Conservation (phyloP, 225 moss, liverwort and hornwort species). For the Straminergon stramineum region DNA sequence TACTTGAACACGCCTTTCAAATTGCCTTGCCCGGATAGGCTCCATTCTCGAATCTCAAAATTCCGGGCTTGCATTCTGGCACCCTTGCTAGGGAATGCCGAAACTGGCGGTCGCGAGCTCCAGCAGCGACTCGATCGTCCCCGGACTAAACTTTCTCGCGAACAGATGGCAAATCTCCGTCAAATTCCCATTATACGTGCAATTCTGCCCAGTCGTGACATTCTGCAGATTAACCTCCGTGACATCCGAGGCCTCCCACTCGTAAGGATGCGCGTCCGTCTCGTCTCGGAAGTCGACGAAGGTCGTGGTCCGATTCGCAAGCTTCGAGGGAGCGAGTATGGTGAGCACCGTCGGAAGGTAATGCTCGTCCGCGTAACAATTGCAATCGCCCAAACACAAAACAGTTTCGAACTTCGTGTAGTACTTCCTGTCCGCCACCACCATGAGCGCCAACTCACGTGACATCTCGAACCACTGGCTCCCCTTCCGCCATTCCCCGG, state of each 20-base stretch:
- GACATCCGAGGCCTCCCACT: slow-evolving; percentile 18
- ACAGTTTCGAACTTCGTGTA: slow-evolving; percentile 21
- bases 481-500: slow-evolving; percentile 34
- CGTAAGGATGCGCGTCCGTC: slow-evolving; percentile 14
- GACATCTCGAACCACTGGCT: slow-evolving; percentile 53
- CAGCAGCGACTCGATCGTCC: slow-evolving; percentile 11
- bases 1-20: neutral
- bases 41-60: neutral
- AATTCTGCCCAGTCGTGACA: slow-evolving; percentile 9
- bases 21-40: neutral
- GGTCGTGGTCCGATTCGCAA: slow-evolving; percentile 28
- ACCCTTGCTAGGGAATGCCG: slow-evolving; percentile 3
- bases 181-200: slow-evolving; percentile 28
- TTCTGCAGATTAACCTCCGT: slow-evolving; percentile 1
- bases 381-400: neutral
- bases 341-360: slow-evolving; percentile 38
- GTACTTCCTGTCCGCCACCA: slow-evolving; percentile 26
- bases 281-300: slow-evolving; percentile 8
- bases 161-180: slow-evolving; percentile 31
- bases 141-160: slow-evolving; percentile 28
- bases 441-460: slow-evolving; percentile 8
- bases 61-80: neutral
- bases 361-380: slow-evolving; percentile 40
- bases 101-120: slow-evolving; percentile 21
- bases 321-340: slow-evolving; percentile 16